Conservation (phyloP, 192 early-diverging fungal species). For the Backusella tuberculispora region DNA sequence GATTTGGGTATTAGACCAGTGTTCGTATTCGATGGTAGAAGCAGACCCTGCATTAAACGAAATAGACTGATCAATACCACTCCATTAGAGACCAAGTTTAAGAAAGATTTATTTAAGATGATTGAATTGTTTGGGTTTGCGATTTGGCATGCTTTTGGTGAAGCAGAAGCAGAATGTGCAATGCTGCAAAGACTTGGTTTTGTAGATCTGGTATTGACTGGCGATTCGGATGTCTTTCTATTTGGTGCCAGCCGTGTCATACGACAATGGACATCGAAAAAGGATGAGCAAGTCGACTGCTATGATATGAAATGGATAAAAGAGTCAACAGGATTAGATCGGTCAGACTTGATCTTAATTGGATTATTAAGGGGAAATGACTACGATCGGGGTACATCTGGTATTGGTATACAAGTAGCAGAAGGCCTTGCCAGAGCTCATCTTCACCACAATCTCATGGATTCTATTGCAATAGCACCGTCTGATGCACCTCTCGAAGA, state of each 20-base stretch:
- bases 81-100: neutral
- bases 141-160: slow-evolving; percentile 35
- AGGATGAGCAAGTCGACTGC: neutral
- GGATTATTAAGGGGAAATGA: slow-evolving; percentile 30
- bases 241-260: slow-evolving; percentile 41
- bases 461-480: slow-evolving; percentile 14
- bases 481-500: neutral
- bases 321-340: slow-evolving; percentile 18
- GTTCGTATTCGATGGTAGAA: slow-evolving; percentile 40
- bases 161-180: slow-evolving; percentile 49
- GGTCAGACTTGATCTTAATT: slow-evolving; percentile 33
- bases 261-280: slow-evolving; percentile 25
- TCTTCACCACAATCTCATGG: slow-evolving; percentile 18
- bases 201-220: slow-evolving; percentile 41
- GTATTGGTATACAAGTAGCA: slow-evolving; percentile 25
- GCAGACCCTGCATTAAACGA: slow-evolving; percentile 25
- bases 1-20: slow-evolving; percentile 32
- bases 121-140: slow-evolving; percentile 30
- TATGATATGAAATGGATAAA: slow-evolving; percentile 22
- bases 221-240: slow-evolving; percentile 41
- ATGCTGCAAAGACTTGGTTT: slow-evolving; percentile 24
- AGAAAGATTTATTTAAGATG: neutral
- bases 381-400: slow-evolving; percentile 24
- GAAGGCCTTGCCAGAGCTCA: slow-evolving; percentile 23
- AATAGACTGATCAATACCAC: slow-evolving; percentile 13